Percentiles rank a stretch among this genome's conserved stretches.
phyloP scores from a whole-genome alignment of 192 early-diverging fungal species.

The Podila epicladia region DNA sequence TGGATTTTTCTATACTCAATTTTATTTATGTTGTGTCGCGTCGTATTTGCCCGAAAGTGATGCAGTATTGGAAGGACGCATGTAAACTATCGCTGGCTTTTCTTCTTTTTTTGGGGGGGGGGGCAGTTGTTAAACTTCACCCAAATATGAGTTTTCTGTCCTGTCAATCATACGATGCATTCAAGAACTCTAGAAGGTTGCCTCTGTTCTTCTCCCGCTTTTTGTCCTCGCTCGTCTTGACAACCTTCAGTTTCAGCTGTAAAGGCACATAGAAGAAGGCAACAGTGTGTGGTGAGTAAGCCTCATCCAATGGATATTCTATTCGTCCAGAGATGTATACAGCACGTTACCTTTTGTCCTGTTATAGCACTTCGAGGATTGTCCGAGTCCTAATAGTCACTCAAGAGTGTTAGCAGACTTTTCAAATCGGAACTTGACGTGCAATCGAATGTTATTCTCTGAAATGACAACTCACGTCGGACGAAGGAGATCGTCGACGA shows the following conservation, averaged over 20 bases:
- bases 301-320: background rate
- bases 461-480: background rate
- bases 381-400: conserved; percentile 21
- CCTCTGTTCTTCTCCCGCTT: conserved; percentile 49
- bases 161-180: conserved; percentile 34
- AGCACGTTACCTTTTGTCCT: conserved; percentile 19
- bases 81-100: too few species aligned
- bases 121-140: too few species aligned
- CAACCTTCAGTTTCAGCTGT: conserved; percentile 39
- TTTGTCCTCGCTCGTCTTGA: conserved; percentile 43
- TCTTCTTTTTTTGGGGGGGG: too few species aligned
- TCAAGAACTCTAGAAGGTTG: conserved; percentile 37
- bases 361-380: conserved; percentile 38
- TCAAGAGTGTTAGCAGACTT: background rate
- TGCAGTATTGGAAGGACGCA: too few species aligned
- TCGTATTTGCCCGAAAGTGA: too few species aligned
- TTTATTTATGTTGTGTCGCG: too few species aligned
- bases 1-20: too few species aligned
- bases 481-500: conserved; percentile 31
- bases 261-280: background rate
- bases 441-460: background rate
- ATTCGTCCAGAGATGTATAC: too few species aligned
- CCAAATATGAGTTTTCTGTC: background rate
- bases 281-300: background rate
- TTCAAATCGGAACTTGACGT: background rate